Evolutionary conservation across 129 eudicot genomes (phyloP).

Genomic region (Helianthus annuus): HanXRQr2.0-SUNRISE NC_035439.2:148079321-148079820

Average conservation of each 20-base stretch:
- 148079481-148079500: neutral
- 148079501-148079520: constrained; percentile 23
- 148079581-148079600: neutral
- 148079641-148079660: constrained; percentile 98
- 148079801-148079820: constrained; percentile 78
- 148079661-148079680: constrained; percentile 99
- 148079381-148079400: no score
- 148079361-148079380: no score
- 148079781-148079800: constrained; percentile 96
- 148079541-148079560: constrained; percentile 73
- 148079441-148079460: constrained; percentile 1
- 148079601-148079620: neutral
- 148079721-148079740: constrained; percentile 55
- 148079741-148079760: constrained; percentile 70
- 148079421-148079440: neutral
- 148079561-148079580: neutral
- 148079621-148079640: neutral
- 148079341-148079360: no score
- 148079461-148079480: neutral
- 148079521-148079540: constrained; percentile 51
- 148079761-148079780: constrained; percentile 84
- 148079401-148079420: no score
- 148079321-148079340: no score
- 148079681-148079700: constrained; percentile 72
- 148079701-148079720: constrained; percentile 82